These are phyloP conservation scores for Leccinum pellstonianum DNA, from an alignment of 768 basidiomycete genomes.

Conservation along the genomic window DNA sequence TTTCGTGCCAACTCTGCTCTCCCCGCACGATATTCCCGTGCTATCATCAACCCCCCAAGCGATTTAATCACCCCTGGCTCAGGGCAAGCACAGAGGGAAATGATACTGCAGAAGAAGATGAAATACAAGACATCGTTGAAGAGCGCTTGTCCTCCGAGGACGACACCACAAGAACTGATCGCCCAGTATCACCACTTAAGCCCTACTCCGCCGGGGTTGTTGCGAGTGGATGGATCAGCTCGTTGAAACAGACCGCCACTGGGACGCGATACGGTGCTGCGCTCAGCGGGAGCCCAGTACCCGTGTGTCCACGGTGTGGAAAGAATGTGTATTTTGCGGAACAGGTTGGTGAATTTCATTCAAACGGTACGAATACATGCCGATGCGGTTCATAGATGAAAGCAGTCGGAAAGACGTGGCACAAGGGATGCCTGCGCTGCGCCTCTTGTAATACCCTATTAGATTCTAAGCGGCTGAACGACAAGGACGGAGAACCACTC, in stretches of 20 bases:
- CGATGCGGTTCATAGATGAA: conserved; percentile 52
- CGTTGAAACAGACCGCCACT: conserved; percentile 48
- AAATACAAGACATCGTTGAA: conserved; percentile 30
- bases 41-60: conserved; percentile 12
- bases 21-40: conserved; percentile 36
- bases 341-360: conserved; percentile 47
- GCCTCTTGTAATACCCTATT: conserved; percentile 63
- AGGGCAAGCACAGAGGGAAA: conserved; percentile 24
- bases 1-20: conserved; percentile 42
- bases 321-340: conserved; percentile 87
- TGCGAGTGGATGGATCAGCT: conserved; percentile 11
- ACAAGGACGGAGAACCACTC: conserved; percentile 70
- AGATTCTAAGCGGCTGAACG: conserved; percentile 71
- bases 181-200: conserved; percentile 25
- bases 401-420: conserved; percentile 77
- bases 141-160: conserved; percentile 24
- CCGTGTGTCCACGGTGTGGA: conserved; percentile 66
- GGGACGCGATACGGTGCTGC: conserved; percentile 68
- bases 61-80: conserved; percentile 9
- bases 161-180: conserved; percentile 39
- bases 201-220: conserved; percentile 20
- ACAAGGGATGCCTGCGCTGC: conserved; percentile 77
- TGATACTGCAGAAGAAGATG: conserved; percentile 27
- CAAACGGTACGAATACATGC: neutral
- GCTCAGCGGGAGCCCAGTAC: conserved; percentile 44